Conservation (phyloP, 495 filamentous ascomycete genomes). For the Neurospora sp. region DNA sequence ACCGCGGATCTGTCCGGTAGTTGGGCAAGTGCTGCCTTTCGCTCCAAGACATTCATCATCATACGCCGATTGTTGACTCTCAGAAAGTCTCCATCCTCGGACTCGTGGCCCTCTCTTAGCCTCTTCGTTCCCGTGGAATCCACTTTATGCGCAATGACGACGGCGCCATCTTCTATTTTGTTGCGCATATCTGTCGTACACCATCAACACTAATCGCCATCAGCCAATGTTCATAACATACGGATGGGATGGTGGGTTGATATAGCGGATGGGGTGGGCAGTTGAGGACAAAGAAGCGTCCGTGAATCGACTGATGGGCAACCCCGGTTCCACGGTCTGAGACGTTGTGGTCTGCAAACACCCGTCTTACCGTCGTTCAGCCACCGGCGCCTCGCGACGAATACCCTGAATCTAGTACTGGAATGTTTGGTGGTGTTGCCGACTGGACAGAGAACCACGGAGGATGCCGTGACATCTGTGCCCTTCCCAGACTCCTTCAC, state of each 20-base stretch:
- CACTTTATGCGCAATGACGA: neutral
- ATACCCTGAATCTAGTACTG: neutral
- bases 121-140: neutral
- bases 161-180: neutral
- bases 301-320: neutral
- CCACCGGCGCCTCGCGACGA: neutral
- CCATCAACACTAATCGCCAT: neutral
- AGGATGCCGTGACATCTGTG: conserved; percentile 5
- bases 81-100: neutral
- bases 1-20: neutral
- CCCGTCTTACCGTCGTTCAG: neutral
- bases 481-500: neutral
- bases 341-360: neutral
- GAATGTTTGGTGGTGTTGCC: neutral
- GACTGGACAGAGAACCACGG: neutral
- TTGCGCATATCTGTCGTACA: neutral
- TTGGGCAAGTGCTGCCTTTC: neutral
- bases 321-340: neutral
- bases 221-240: neutral
- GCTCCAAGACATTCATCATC: neutral
- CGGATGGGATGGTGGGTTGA: neutral
- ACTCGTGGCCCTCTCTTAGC: neutral
- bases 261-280: neutral
- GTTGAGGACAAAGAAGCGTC: neutral
- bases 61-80: neutral